These are phyloP conservation scores for Nicotiana otophora DNA, from an alignment of 257 asterid species.

Conservation along the genomic window DNA sequence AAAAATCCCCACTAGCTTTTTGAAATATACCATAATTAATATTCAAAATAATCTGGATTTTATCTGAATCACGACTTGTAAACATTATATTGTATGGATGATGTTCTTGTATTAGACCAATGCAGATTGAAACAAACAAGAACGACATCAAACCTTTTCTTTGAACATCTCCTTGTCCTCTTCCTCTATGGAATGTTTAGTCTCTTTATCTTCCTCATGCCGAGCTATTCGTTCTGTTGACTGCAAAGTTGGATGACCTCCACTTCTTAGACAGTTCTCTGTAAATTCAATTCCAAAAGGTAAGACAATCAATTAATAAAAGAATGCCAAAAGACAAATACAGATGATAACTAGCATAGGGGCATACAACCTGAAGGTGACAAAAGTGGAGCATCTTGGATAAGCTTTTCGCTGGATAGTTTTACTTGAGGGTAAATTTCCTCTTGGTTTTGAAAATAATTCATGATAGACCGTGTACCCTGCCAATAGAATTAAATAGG, in stretches of 20 bases:
- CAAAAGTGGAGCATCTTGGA: slow-evolving; percentile 32
- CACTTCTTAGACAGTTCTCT: slow-evolving; percentile 27
- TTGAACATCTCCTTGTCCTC: slow-evolving; percentile 31
- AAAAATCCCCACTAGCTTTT: not conserved
- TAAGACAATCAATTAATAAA: slow-evolving; percentile 13
- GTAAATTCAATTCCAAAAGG: slow-evolving; percentile 1
- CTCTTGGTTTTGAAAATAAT: slow-evolving; percentile 56
- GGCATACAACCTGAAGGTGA: slow-evolving; percentile 47
- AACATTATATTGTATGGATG: not conserved
- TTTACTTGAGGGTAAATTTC: slow-evolving; percentile 24
- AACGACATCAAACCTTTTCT: slow-evolving; percentile 39
- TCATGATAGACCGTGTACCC: slow-evolving; percentile 84
- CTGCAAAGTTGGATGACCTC: slow-evolving; percentile 22
- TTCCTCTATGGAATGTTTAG: slow-evolving; percentile 22
- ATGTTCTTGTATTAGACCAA: not conserved
- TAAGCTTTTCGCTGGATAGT: slow-evolving; percentile 31
- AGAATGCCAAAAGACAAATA: not conserved
- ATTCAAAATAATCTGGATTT: not conserved
- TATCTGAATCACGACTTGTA: not conserved
- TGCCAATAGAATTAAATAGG: slow-evolving; percentile 33
- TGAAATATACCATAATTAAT: not conserved
- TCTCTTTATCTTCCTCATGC: slow-evolving; percentile 31
- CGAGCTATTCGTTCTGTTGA: slow-evolving; percentile 25
- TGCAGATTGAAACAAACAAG: not conserved
- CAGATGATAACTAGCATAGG: slow-evolving; percentile 19